These are phyloP conservation scores for Scutellaria galericulata DNA, from an alignment of 257 asterid species.

Conservation along the genomic window DNA sequence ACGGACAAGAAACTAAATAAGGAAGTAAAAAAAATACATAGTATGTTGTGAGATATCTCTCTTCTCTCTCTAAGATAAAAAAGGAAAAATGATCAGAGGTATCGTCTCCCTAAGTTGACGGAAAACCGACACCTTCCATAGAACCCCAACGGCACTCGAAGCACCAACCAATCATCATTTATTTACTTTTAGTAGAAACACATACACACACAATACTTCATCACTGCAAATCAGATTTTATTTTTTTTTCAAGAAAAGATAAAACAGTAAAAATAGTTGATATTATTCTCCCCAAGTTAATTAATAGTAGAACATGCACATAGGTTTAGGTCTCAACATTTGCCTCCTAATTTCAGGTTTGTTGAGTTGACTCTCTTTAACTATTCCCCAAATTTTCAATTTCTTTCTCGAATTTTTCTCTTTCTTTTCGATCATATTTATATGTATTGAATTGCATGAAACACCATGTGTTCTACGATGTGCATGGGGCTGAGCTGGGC, in stretches of 20 bases:
- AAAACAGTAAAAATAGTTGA: not conserved
- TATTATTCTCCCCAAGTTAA: not conserved
- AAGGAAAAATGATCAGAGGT: no score
- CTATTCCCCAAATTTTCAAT: not conserved
- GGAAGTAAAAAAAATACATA: no score
- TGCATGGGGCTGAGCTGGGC: not conserved
- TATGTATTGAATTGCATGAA: not conserved
- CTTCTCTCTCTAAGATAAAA: no score
- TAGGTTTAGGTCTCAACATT: conserved; percentile 35
- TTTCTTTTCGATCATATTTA: not conserved
- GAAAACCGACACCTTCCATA: conserved; percentile 46
- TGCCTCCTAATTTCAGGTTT: conserved; percentile 41
- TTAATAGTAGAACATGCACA: conserved; percentile 33
- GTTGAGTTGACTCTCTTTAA: conserved; percentile 10
- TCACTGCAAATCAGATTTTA: conserved; percentile 5
- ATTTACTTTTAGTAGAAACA: no score
- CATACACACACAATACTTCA: conserved; percentile 5
- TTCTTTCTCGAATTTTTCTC: not conserved
- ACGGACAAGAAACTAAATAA: no score
- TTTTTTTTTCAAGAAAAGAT: not conserved
- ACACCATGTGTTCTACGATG: not conserved
- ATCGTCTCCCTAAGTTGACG: conserved; percentile 50
- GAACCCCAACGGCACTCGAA: conserved; percentile 54
- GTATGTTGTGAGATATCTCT: no score
- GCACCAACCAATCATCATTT: conserved; percentile 40